These are phyloP conservation scores for Phytophthora pini DNA, from an alignment of 352 stramenopile species.

Conservation along the genomic window DNA sequence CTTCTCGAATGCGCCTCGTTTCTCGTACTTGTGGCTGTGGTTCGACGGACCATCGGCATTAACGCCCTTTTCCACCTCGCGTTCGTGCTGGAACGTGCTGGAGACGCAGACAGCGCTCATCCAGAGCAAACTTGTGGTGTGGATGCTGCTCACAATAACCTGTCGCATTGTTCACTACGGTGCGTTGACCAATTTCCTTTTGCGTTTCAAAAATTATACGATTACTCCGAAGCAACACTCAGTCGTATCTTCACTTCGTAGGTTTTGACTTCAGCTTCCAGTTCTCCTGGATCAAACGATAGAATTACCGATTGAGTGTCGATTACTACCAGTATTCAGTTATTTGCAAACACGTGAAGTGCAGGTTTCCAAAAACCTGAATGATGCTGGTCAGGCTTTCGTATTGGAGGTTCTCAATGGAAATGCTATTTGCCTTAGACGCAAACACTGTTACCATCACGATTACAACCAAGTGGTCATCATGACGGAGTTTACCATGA, in stretches of 20 bases:
- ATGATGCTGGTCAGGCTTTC: no score
- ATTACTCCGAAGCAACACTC: neutral
- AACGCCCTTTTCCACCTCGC: conserved; percentile 33
- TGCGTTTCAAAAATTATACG: neutral
- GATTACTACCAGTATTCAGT: no score
- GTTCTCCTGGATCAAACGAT: conserved; percentile 6
- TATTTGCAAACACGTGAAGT: no score
- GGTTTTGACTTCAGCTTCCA: conserved; percentile 15
- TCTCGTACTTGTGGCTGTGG: conserved; percentile 18
- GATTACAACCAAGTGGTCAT: no score
- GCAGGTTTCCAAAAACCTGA: no score
- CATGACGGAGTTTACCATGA: no score
- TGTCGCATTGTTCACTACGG: conserved; percentile 31
- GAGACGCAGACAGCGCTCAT: conserved; percentile 36
- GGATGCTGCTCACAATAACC: conserved; percentile 29
- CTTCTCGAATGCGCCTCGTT: conserved; percentile 36
- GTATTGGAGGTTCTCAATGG: no score
- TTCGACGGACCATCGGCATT: conserved; percentile 32
- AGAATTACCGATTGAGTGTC: neutral
- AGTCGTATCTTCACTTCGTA: neutral
- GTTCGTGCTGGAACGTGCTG: conserved; percentile 48
- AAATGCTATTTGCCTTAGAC: no score
- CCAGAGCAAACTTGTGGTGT: conserved; percentile 32
- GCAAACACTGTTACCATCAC: no score
- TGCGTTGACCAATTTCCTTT: conserved; percentile 9